Evolutionary conservation across 1,139 yeast genomes (phyloP), one percentile per base, ranked within the genome.

Genomic region (Debaryomyces udenii): DNA sequence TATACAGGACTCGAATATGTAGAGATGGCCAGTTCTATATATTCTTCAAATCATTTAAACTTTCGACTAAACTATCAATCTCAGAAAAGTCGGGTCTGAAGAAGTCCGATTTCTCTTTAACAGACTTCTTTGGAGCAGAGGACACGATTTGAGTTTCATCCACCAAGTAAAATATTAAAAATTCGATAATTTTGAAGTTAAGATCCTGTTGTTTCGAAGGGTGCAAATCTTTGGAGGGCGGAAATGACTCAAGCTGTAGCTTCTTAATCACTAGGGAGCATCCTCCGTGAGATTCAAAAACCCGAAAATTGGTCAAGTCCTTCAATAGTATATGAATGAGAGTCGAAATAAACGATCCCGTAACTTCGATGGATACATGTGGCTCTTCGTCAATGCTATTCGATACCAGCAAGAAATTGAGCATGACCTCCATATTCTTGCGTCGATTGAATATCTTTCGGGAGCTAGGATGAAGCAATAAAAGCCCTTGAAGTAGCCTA

Each of bases 151-250:
- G 56, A 2, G 74, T 63, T 59, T 86, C 94, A n/a, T 89, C 91
- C 6, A 80, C 73, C 44, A 86, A 61, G 53, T 86, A 86, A 55
- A 86, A 83, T 44, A 86, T 76, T 43, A 86, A 64, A 56, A 86
- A 86, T 61, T 86, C 94, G 37, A 86, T 74, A 22, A 83, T 75
- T 51, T 83, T 81, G 49, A 84, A 77, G 46, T 76, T 76, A 10
- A 79, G 64, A 31, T 66, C 69, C 47, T 77, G 79, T 52, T 57
- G 71, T 10, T 27, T 22, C 4, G 34, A 35, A 10, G 38, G 39
- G n/a, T 29, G 31, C 9, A 34, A 38, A 3, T 18, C 38, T 9
- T 35, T 35, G 11, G 30, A 22, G 2, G 35, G 31, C 39, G 37
- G 26, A 24, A 37, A 31, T 17, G 57, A 48, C 17, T 55, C 42